Conservation (phyloP, 2,329 filamentous ascomycete genomes). For the Cercospora citrullina region DNA sequence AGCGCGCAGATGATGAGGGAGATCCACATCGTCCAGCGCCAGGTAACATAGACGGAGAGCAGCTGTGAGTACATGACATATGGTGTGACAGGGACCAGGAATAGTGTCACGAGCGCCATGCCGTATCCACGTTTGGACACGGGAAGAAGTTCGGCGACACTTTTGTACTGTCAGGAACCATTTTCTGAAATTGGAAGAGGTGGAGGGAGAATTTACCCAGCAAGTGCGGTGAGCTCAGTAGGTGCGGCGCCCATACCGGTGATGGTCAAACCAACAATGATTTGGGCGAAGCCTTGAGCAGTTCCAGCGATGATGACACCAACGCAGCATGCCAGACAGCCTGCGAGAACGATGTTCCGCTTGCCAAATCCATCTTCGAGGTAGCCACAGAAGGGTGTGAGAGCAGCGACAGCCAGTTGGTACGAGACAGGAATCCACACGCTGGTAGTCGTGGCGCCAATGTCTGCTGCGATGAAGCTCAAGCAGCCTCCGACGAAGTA, state of each 20-base stretch:
- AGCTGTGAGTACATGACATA: slow-evolving; percentile 25
- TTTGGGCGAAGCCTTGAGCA: slow-evolving; percentile 18
- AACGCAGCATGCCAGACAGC: slow-evolving; percentile 9
- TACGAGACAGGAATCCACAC: slow-evolving; percentile 21
- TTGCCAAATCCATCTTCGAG: slow-evolving; percentile 21
- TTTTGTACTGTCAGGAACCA: neutral
- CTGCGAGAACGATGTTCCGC: slow-evolving; percentile 19
- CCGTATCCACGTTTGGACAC: slow-evolving; percentile 21
- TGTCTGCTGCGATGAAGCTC: slow-evolving; percentile 17
- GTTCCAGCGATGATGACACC: slow-evolving; percentile 21
- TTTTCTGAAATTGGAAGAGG: neutral
- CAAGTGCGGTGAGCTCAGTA: slow-evolving; percentile 22
- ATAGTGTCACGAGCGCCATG: slow-evolving; percentile 17
- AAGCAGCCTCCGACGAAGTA: slow-evolving; percentile 21
- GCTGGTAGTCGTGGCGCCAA: slow-evolving; percentile 14
- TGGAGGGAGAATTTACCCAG: slow-evolving; percentile 4
- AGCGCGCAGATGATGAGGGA: slow-evolving; percentile 48
- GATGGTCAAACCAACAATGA: slow-evolving; percentile 17
- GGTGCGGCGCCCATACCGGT: slow-evolving; percentile 20
- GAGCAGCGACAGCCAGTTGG: slow-evolving; percentile 21
- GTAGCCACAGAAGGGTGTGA: slow-evolving; percentile 23
- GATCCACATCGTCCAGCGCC: slow-evolving; percentile 19
- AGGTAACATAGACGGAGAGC: slow-evolving; percentile 17
- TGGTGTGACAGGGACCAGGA: slow-evolving; percentile 19
- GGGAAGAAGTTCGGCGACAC: slow-evolving; percentile 16